Conservation (phyloP, 768 basidiomycete genomes). For the Postia placenta region DNA sequence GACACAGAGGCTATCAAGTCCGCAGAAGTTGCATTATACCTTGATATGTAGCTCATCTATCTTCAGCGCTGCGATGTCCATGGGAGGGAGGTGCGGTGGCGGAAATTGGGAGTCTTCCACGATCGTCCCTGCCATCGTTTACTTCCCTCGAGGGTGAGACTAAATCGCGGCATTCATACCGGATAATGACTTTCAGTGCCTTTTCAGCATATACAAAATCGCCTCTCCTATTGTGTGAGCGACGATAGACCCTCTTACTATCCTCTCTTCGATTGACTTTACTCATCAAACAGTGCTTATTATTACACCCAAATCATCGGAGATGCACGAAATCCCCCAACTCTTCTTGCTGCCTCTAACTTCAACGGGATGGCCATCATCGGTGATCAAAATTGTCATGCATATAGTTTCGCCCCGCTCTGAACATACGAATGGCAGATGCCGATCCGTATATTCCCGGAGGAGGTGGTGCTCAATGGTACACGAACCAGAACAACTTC, state of each 20-base stretch:
- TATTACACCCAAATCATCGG: slow-evolving; percentile 80
- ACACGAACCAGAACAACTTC: slow-evolving; percentile 61
- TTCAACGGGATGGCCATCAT: slow-evolving; percentile 74
- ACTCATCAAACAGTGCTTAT: slow-evolving; percentile 32
- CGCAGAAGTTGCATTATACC: slow-evolving; percentile 2
- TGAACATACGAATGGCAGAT: slow-evolving; percentile 31
- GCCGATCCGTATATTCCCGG: slow-evolving; percentile 67
- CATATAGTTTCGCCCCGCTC: background rate
- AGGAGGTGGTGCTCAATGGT: slow-evolving; percentile 58
- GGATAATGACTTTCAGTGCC: background rate
- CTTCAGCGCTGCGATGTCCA: slow-evolving; percentile 57
- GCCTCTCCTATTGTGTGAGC: slow-evolving; percentile 45
- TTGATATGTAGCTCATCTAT: background rate
- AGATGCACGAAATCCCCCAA: slow-evolving; percentile 64
- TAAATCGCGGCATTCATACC: background rate
- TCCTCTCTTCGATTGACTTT: background rate
- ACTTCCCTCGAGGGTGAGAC: slow-evolving; percentile 65
- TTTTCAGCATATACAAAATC: slow-evolving; percentile 56
- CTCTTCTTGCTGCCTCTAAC: slow-evolving; percentile 50
- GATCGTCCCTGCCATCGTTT: slow-evolving; percentile 67
- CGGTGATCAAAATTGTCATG: slow-evolving; percentile 33
- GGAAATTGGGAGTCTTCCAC: slow-evolving; percentile 59
- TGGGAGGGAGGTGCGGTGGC: slow-evolving; percentile 57
- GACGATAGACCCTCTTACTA: background rate
- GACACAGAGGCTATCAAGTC: slow-evolving; percentile 76